Evolutionary conservation across 768 basidiomycete genomes (phyloP), one percentile per base, ranked within the genome.

Genomic region (Dentipellis sp.): DNA sequence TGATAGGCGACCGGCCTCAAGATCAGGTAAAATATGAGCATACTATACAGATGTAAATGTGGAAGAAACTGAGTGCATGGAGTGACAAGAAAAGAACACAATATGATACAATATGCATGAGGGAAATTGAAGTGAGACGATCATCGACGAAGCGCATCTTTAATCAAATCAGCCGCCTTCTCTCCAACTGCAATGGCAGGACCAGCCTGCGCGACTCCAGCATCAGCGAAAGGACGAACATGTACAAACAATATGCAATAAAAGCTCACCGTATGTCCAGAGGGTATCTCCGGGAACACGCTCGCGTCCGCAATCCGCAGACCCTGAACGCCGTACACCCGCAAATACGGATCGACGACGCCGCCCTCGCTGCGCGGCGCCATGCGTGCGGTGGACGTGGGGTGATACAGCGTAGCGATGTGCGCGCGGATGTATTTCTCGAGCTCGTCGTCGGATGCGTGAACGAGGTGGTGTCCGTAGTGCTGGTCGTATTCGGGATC

Each of bases 251-350:
- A 10, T 19, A 4, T 9, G 7, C 34, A 48, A 39, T 11, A 11
- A n/a, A 21, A 23, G 22, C 73, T 57, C 47, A 76, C 76, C 62
- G 77, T 75, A 54, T 79, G 78, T 21, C 76, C 75, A 1, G 74
- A 68, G 0, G 72, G 60, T 52, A 78, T 65, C 38, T 65, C 71
- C 47, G 78, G 76, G 55, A 73, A 73, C 21, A 78, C 61, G 10
- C 72, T 74, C 48, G 76, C 77, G 58, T 80, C 79, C 17, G 68
- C 77, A 14, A 80, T 69, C 12, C 79, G 56, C 51, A 80, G 67
- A 50, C 71, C 69, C 52, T 64, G 61, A 6, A 69, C 62, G 6
- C 78, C 79, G 45, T 77, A 68, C 39, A 81, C 77, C 19, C 65
- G 58, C 57, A 80, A 56, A 50, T 66, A 60, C 23, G 77, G 36